Evolutionary conservation across 1,139 yeast species (phyloP), one percentile per base, ranked within the genome.

Genomic region (Yamadazyma epiphylla): DNA sequence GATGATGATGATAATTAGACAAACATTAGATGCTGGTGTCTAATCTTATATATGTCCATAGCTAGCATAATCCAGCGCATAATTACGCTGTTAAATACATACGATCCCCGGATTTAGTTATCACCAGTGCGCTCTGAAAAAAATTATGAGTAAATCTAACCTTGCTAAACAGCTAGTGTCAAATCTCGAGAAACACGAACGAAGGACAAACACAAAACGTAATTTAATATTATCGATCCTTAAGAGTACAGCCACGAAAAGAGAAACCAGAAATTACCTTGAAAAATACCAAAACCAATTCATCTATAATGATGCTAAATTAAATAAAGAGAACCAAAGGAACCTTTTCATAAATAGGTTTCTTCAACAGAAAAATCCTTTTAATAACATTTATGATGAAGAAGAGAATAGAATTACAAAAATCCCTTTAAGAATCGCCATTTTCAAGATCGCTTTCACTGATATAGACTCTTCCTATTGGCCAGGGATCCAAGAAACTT

Each of bases 191-290:
- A 49, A 60, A 4, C 66, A 64, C 33, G 48, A 54, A 32, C 29
- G 43, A 9, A 43, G 46, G 10, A 65, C 73, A 5, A 60, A 56
- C 38, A 60, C 67, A 19, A 68, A 66, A 35, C 43, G 74, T 27
- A 77, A 77, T 38, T 55, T 83, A 28, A 77, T 82, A n/a, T 57
- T 81, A 14, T 77, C 87, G 4, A 80, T 83, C 19, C 58, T 83
- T 31, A 78, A 74, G 44, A 77, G 87, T 5, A 80, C 94, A 5
- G 83, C 89, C 9, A 82, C 91, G 1, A 81, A 80, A 49, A 55
- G 94, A 41, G 94, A 83, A 49, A 86, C 87, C 3, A 65, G 68
- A 39, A 77, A 77, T 36, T 83, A 82, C 46, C 53, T 83, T 29
- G 58, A 70, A 24, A 81, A 79, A 51, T 83, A 83, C 44, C 60